Conservation (phyloP, 2,329 filamentous ascomycete genomes). For the Sarocladiaceae sp. region DNA sequence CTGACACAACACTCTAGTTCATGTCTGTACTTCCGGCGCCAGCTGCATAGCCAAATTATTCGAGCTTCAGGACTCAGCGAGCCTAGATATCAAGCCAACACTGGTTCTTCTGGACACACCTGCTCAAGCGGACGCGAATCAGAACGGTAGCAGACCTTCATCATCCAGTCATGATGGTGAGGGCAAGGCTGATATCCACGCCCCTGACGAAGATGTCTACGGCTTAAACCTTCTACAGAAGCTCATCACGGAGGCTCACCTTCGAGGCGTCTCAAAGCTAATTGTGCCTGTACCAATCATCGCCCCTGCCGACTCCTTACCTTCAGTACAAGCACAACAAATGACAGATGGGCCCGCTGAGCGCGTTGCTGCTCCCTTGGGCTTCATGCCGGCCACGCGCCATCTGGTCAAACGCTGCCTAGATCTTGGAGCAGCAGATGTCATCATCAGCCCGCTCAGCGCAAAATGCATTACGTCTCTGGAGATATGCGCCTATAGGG, state of each 20-base stretch:
- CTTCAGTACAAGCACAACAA: slow-evolving; percentile 20
- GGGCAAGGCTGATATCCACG: slow-evolving; percentile 32
- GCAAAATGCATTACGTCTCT: slow-evolving; percentile 67
- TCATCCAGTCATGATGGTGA: slow-evolving; percentile 36
- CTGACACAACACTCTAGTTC: slow-evolving; percentile 31
- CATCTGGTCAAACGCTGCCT: slow-evolving; percentile 62
- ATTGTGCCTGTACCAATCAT: slow-evolving; percentile 52
- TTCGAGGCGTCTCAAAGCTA: slow-evolving; percentile 49
- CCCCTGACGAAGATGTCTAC: slow-evolving; percentile 44
- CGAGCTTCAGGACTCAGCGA: slow-evolving; percentile 44
- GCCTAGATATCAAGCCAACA: slow-evolving; percentile 48
- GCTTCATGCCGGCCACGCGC: slow-evolving; percentile 24
- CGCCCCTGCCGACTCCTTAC: slow-evolving; percentile 22
- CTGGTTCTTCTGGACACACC: slow-evolving; percentile 53
- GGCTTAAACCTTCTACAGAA: slow-evolving; percentile 49
- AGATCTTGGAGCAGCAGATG: slow-evolving; percentile 80
- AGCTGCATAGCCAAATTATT: slow-evolving; percentile 48
- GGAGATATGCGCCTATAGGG: slow-evolving; percentile 76
- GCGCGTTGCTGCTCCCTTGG: slow-evolving; percentile 20
- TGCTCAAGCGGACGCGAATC: slow-evolving; percentile 5
- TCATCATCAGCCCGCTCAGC: slow-evolving; percentile 73
- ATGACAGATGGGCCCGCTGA: slow-evolving; percentile 34
- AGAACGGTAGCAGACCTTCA: slow-evolving; percentile 29
- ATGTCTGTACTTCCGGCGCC: slow-evolving; percentile 46
- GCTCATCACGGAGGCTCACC: slow-evolving; percentile 51